phyloP scores from a whole-genome alignment of 1,139 yeast species.

The Taphrina deformans region DNA sequence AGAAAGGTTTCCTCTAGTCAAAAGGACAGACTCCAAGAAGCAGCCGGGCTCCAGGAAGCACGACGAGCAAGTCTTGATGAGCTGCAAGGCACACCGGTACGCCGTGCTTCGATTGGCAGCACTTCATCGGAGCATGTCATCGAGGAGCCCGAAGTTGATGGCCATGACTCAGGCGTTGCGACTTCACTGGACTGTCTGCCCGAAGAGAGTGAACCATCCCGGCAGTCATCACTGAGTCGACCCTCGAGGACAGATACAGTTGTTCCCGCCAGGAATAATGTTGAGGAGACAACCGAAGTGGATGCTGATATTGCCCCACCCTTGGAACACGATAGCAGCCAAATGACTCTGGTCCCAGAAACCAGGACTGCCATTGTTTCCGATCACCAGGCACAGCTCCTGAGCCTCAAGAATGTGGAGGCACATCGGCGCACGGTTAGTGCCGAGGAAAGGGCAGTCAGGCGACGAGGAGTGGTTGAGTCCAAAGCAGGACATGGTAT shows the following conservation, averaged over 20 bases:
- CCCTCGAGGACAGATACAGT: neutral
- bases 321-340: constrained; percentile 7
- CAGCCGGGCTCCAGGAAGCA: constrained; percentile 6
- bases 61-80: constrained; percentile 21
- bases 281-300: neutral
- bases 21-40: neutral
- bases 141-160: constrained; percentile 9
- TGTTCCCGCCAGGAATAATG: neutral
- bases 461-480: constrained; percentile 13
- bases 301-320: constrained; percentile 14
- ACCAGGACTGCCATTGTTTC: neutral
- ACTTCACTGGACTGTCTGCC: constrained; percentile 25
- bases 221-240: constrained; percentile 27
- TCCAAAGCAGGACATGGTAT: neutral
- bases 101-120: constrained; percentile 1
- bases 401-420: neutral
- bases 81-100: constrained; percentile 7
- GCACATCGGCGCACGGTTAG: neutral
- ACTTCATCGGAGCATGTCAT: neutral
- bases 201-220: constrained; percentile 28
- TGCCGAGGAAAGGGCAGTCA: neutral
- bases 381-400: neutral
- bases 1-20: neutral
- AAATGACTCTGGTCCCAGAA: neutral
- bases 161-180: constrained; percentile 26